A percentile compares a stretch with the other conserved stretches of the same genome.
These are phyloP conservation scores for Candida pseudofarinosa DNA, from an alignment of 805 yeast species.

Conservation along the genomic window DNA sequence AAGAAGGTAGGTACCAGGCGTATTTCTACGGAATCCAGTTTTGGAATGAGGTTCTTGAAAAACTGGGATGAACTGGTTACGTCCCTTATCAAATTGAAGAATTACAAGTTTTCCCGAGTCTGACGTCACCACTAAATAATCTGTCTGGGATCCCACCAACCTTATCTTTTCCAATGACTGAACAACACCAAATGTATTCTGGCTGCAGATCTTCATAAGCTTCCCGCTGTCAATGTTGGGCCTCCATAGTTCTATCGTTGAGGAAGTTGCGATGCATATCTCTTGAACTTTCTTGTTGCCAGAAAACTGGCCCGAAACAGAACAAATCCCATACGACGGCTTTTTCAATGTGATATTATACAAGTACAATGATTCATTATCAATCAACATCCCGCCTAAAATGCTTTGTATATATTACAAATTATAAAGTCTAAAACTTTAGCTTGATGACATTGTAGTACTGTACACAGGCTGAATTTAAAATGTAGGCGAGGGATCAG, in stretches of 20 bases:
- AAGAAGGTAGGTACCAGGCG: constrained; percentile 71
- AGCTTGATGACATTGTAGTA: background rate
- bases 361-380: constrained; percentile 40
- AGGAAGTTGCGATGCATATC: constrained; percentile 54
- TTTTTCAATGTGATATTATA: constrained; percentile 69
- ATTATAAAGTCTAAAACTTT: background rate
- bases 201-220: constrained; percentile 38
- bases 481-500: no score
- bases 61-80: constrained; percentile 42
- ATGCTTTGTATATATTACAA: background rate
- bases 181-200: constrained; percentile 56
- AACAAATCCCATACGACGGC: constrained; percentile 49
- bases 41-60: constrained; percentile 67
- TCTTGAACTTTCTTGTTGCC: constrained; percentile 54
- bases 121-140: constrained; percentile 62
- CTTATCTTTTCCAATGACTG: constrained; percentile 50
- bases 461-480: background rate
- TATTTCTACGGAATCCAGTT: constrained; percentile 66
- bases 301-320: constrained; percentile 68
- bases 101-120: constrained; percentile 74
- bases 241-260: constrained; percentile 50
- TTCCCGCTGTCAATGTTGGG: constrained; percentile 56
- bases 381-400: constrained; percentile 10
- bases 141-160: constrained; percentile 50
- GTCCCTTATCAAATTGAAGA: constrained; percentile 39